Evolutionary conservation across 2,329 filamentous ascomycete genomes (phyloP).

Genomic region (Periconia sp.): DNA sequence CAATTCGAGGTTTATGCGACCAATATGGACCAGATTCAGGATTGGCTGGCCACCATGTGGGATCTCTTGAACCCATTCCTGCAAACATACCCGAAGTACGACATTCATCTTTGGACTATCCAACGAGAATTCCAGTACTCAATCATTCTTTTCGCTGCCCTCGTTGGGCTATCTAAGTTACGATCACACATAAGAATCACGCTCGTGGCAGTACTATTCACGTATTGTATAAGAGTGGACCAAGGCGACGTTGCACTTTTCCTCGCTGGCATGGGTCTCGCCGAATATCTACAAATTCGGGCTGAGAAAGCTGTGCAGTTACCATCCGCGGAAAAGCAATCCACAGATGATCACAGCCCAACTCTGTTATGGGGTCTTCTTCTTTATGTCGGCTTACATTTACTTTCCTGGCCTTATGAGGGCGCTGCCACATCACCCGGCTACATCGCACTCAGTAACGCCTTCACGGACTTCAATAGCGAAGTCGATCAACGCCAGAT

Average conservation of each 20-base stretch:
- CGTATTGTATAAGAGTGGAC: conserved; percentile 18
- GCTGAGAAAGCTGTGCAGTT: conserved; percentile 6
- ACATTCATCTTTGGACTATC: conserved; percentile 31
- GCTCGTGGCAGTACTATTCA: conserved; percentile 8
- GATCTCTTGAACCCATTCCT: conserved; percentile 18
- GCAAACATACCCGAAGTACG: conserved; percentile 16
- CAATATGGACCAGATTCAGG: conserved; percentile 12
- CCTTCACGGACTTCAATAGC: neutral
- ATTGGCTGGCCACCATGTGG: conserved; percentile 18
- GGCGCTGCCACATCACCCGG: conserved; percentile 51
- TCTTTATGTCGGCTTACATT: conserved; percentile 53
- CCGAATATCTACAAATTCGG: conserved; percentile 21
- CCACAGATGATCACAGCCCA: neutral
- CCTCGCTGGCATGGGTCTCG: conserved; percentile 22
- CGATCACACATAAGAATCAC: conserved; percentile 13
- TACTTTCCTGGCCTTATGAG: conserved; percentile 52
- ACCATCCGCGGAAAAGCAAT: neutral
- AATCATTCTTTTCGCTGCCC: conserved; percentile 23
- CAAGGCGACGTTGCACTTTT: conserved; percentile 25
- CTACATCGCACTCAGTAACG: conserved; percentile 41
- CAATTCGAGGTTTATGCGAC: conserved; percentile 7
- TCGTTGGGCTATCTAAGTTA: conserved; percentile 19
- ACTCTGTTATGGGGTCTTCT: conserved; percentile 21
- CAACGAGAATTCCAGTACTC: conserved; percentile 26
- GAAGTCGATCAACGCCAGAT: neutral